Conservation (phyloP, 257 asterid genomes). For the Knoxia roxburghii region DNA sequence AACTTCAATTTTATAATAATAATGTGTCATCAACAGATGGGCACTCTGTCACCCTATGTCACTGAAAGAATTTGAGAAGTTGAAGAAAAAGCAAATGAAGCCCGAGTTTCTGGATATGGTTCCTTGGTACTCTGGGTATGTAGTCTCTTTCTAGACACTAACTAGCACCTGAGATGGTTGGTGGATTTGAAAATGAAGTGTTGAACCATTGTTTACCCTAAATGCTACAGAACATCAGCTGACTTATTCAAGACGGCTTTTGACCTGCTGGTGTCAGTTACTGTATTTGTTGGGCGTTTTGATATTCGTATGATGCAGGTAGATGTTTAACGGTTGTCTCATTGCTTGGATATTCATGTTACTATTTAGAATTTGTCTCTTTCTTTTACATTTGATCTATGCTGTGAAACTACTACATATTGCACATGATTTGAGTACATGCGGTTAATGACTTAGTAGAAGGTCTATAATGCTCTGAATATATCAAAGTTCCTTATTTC, state of each 20-base stretch:
- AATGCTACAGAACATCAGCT: conserved; percentile 81
- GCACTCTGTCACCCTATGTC: conserved; percentile 96
- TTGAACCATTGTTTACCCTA: conserved; percentile 6
- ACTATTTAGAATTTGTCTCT: too few relatives aligned
- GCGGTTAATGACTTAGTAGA: too few relatives aligned
- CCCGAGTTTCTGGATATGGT: conserved; percentile 98
- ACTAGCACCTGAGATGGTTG: neutral
- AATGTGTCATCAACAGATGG: conserved; percentile 54
- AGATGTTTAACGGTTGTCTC: neutral
- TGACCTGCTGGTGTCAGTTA: conserved; percentile 93
- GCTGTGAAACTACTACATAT: neutral
- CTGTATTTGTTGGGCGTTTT: conserved; percentile 98
- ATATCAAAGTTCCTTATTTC: neutral
- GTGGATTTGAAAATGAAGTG: neutral
- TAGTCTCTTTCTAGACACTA: neutral
- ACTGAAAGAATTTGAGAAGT: conserved; percentile 71
- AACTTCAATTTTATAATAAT: neutral
- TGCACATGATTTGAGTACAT: too few relatives aligned
- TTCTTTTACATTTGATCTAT: neutral
- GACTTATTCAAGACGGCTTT: conserved; percentile 96
- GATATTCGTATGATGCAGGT: conserved; percentile 99
- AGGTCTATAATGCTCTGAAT: neutral
- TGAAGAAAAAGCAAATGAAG: conserved; percentile 83
- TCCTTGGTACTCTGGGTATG: conserved; percentile 99
- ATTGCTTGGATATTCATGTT: too few relatives aligned